Evolutionary conservation across 2,329 filamentous ascomycete genomes (phyloP).

Genomic region (Aspergillus flavus): DNA sequence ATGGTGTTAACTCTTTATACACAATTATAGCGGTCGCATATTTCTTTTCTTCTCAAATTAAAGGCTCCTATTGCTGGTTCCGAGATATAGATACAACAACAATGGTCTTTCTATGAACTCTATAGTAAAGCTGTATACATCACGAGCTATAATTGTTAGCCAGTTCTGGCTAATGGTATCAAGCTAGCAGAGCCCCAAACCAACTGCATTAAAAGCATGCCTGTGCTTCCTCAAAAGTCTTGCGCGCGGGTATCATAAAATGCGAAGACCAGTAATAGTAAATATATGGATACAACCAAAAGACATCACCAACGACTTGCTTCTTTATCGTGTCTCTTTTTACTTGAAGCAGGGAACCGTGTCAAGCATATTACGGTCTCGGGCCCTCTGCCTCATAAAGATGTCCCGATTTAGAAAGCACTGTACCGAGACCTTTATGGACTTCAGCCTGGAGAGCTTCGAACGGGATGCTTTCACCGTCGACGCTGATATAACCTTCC

Average conservation of each 20-base stretch:
- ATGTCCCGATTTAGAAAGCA: slow-evolving; percentile 74
- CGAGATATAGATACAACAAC: not conserved
- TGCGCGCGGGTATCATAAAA: slow-evolving; percentile 38
- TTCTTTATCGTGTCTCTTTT: not conserved
- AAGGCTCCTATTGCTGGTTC: not conserved
- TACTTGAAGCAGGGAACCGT: not conserved
- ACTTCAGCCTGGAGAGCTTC: slow-evolving; percentile 90
- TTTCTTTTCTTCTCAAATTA: not conserved
- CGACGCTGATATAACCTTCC: slow-evolving; percentile 87
- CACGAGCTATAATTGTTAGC: not conserved
- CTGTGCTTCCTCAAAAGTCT: slow-evolving; percentile 20
- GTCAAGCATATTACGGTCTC: slow-evolving; percentile 17
- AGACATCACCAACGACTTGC: not conserved
- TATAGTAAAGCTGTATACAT: slow-evolving; percentile 1
- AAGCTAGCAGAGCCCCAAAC: slow-evolving; percentile 1
- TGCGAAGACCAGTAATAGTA: slow-evolving; percentile 23
- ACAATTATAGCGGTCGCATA: slow-evolving; percentile 4
- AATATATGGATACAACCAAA: slow-evolving; percentile 16
- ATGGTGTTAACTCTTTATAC: not conserved
- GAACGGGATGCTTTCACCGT: slow-evolving; percentile 86
- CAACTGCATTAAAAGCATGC: slow-evolving; percentile 20
- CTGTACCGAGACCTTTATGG: slow-evolving; percentile 77
- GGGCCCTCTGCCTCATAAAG: slow-evolving; percentile 65
- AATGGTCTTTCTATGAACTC: not conserved
- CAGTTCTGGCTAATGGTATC: slow-evolving; percentile 1